These are phyloP conservation scores for Chlorella sorokiniana DNA, from an alignment of 139 green algal species.

Conservation along the genomic window DNA sequence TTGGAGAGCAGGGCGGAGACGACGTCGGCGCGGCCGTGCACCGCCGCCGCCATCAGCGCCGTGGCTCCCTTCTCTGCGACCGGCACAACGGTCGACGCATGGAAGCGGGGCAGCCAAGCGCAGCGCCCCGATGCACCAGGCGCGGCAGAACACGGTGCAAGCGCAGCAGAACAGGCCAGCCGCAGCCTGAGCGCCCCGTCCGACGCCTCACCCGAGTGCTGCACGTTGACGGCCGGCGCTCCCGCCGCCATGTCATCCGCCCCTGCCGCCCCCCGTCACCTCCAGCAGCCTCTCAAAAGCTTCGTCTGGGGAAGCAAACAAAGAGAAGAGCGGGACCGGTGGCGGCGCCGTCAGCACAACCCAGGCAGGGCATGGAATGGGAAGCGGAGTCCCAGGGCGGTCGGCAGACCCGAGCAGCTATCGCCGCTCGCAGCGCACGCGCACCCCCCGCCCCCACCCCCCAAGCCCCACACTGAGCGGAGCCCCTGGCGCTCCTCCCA, in stretches of 20 bases:
- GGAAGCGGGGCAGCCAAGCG: too few relatives aligned
- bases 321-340: background rate
- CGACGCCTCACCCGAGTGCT: constrained; percentile 25
- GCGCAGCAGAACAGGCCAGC: background rate
- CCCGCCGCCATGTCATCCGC: constrained; percentile 33
- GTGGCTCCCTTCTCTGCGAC: constrained; percentile 65
- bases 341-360: background rate
- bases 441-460: background rate
- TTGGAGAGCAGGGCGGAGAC: constrained; percentile 65
- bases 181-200: background rate
- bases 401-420: too few relatives aligned
- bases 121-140: too few relatives aligned
- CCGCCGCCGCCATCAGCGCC: constrained; percentile 78
- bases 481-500: background rate
- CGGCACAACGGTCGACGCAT: too few relatives aligned
- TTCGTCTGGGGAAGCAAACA: constrained; percentile 28
- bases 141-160: background rate
- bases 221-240: constrained; percentile 46
- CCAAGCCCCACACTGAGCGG: background rate
- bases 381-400: too few relatives aligned
- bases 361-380: background rate
- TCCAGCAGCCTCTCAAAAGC: constrained; percentile 55
- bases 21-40: constrained; percentile 64
- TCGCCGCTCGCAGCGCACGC: background rate
- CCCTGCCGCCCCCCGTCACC: constrained; percentile 48